These are phyloP conservation scores for Apiotrichum sp. DNA, from an alignment of 1,284 basidiomycete species.

Conservation along the genomic window DNA sequence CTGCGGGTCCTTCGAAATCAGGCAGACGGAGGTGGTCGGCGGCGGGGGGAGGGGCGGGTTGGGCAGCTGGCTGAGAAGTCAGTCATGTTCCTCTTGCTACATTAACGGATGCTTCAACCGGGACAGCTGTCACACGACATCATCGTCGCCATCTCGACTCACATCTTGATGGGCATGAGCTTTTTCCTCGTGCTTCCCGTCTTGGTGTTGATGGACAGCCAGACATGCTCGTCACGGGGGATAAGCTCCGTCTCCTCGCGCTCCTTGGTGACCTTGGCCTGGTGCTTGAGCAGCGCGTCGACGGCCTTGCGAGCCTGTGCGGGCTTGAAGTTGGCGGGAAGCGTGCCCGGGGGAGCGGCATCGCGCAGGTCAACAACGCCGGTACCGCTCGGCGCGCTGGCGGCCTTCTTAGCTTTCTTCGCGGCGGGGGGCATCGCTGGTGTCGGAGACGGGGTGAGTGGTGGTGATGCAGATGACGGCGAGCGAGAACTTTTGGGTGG, in stretches of 20 bases:
- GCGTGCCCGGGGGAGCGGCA: conserved; percentile 16
- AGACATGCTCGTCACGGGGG: conserved; percentile 72
- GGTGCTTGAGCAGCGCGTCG: conserved; percentile 65
- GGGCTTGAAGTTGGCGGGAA: conserved; percentile 51
- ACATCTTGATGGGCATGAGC: conserved; percentile 80
- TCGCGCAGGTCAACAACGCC: conserved; percentile 5
- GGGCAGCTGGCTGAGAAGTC: conserved; percentile 58
- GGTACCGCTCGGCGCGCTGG: conserved; percentile 3
- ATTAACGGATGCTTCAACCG: too few relatives aligned
- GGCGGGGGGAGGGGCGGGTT: conserved; percentile 66
- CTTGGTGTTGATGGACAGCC: conserved; percentile 79
- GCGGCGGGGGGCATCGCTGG: conserved; percentile 13
- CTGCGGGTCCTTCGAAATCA: conserved; percentile 94
- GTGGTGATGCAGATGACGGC: background rate
- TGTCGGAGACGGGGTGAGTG: background rate
- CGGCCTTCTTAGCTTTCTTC: conserved; percentile 15
- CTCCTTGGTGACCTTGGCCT: conserved; percentile 58
- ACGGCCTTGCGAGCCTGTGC: conserved; percentile 73
- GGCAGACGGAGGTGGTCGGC: conserved; percentile 73
- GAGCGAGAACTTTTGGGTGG: too few relatives aligned
- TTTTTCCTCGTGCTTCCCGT: conserved; percentile 66
- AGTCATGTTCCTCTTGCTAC: too few relatives aligned
- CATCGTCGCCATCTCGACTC: conserved; percentile 38
- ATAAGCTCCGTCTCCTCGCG: conserved; percentile 71
- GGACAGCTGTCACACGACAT: too few relatives aligned